These are phyloP conservation scores for Barnettozyma siamensis DNA, from an alignment of 805 yeast species.

Conservation along the genomic window DNA sequence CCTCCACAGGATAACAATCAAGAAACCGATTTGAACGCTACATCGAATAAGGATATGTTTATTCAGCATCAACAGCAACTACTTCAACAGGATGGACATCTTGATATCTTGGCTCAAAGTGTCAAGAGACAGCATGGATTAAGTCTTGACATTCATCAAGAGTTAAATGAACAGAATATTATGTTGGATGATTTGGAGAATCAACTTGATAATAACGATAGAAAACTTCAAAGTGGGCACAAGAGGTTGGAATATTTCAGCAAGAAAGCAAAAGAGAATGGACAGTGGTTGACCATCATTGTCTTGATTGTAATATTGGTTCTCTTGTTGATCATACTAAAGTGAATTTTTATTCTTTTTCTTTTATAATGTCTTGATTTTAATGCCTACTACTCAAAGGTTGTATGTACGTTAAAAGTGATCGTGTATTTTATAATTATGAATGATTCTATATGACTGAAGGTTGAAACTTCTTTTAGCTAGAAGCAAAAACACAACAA, in stretches of 20 bases:
- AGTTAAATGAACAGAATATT: conserved; percentile 43
- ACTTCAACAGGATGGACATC: conserved; percentile 39
- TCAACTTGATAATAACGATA: conserved; percentile 38
- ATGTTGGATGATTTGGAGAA: conserved; percentile 45
- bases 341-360: conserved; percentile 12
- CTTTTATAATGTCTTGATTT: too few species aligned
- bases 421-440: too few species aligned
- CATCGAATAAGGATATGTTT: conserved; percentile 32
- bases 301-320: conserved; percentile 38
- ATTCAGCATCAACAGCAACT: conserved; percentile 43
- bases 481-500: too few species aligned
- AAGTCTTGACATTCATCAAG: conserved; percentile 41
- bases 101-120: conserved; percentile 36
- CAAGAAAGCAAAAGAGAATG: conserved; percentile 39
- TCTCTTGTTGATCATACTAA: conserved; percentile 36
- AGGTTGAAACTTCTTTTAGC: too few species aligned
- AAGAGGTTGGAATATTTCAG: conserved; percentile 34
- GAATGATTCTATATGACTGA: too few species aligned
- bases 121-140: conserved; percentile 40
- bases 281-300: conserved; percentile 44
- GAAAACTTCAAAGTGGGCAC: conserved; percentile 36
- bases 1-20: conserved; percentile 7
- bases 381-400: too few species aligned
- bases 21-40: conserved; percentile 10
- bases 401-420: too few species aligned